A percentile compares a stretch with the other conserved stretches of the same genome.
These are phyloP conservation scores for Avena insularis DNA, from an alignment of 176 grass and related monocot genomes.

Conservation along the genomic window DNA sequence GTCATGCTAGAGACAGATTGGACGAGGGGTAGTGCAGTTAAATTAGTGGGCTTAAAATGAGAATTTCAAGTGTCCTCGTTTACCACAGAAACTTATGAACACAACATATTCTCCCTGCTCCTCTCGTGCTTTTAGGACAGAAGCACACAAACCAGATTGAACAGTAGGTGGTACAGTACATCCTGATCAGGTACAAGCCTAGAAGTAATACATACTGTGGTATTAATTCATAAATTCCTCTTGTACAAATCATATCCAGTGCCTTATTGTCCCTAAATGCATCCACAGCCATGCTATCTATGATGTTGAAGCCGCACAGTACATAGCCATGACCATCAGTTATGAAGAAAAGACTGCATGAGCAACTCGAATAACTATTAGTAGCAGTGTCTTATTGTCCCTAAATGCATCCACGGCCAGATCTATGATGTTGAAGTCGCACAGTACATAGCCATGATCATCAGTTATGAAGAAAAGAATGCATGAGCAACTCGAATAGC, in stretches of 20 bases:
- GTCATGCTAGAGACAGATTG: neutral
- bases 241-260: constrained; percentile 29
- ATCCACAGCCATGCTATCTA: neutral
- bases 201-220: constrained; percentile 4
- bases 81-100: neutral
- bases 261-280: constrained; percentile 21
- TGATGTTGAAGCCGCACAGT: constrained; percentile 20
- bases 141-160: constrained; percentile 7
- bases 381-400: neutral
- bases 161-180: neutral
- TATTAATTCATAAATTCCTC: constrained; percentile 34
- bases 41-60: neutral
- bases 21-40: neutral
- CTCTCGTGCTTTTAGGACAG: neutral
- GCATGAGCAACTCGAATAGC: neutral
- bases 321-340: constrained; percentile 22
- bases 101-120: no score
- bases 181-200: constrained; percentile 37
- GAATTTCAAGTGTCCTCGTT: neutral
- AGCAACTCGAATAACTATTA: neutral
- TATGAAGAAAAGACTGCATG: constrained; percentile 40
- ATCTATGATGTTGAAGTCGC: no score
- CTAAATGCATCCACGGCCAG: no score
- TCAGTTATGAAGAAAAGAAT: constrained; percentile 47
- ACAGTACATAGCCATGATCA: neutral